Conservation (phyloP, 495 filamentous ascomycete genomes). For the Daldinia grandis region DNA sequence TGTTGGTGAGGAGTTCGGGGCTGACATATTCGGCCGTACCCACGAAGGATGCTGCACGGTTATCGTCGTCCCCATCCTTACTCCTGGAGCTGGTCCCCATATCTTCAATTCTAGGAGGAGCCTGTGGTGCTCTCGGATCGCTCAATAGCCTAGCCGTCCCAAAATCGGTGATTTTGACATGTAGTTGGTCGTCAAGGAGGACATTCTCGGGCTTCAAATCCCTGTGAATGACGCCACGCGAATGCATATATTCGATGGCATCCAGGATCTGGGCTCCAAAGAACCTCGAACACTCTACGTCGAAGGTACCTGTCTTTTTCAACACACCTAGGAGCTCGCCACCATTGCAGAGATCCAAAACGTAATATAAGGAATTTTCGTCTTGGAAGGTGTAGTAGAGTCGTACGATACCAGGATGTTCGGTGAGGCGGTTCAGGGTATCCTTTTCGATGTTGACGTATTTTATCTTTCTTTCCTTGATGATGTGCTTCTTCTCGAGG, state of each 20-base stretch:
- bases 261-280: constrained; percentile 97
- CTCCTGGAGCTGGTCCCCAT: constrained; percentile 48
- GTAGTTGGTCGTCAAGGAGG: constrained; percentile 91
- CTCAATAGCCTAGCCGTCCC: constrained; percentile 95
- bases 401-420: constrained; percentile 96
- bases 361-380: constrained; percentile 94
- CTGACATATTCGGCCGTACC: constrained; percentile 99
- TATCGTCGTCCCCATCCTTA: constrained; percentile 60
- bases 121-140: constrained; percentile 63
- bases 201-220: constrained; percentile 99
- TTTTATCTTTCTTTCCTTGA: constrained; percentile 99
- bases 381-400: constrained; percentile 99
- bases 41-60: constrained; percentile 91
- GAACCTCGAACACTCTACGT: constrained; percentile 93
- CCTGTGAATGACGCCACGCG: constrained; percentile 92
- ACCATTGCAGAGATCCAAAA: constrained; percentile 90
- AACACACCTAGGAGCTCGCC: constrained; percentile 92
- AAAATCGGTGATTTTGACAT: constrained; percentile 99
- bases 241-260: constrained; percentile 98
- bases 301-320: constrained; percentile 93
- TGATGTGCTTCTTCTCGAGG: constrained; percentile 97
- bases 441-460: constrained; percentile 99
- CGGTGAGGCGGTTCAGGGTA: constrained; percentile 92
- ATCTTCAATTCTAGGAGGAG: constrained; percentile 44
- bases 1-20: constrained; percentile 92